A percentile compares a stretch with the other conserved stretches of the same genome.
Evolutionary conservation across 2,329 filamentous ascomycete genomes (phyloP).

Genomic region (Arachnomyces sp.): DNA sequence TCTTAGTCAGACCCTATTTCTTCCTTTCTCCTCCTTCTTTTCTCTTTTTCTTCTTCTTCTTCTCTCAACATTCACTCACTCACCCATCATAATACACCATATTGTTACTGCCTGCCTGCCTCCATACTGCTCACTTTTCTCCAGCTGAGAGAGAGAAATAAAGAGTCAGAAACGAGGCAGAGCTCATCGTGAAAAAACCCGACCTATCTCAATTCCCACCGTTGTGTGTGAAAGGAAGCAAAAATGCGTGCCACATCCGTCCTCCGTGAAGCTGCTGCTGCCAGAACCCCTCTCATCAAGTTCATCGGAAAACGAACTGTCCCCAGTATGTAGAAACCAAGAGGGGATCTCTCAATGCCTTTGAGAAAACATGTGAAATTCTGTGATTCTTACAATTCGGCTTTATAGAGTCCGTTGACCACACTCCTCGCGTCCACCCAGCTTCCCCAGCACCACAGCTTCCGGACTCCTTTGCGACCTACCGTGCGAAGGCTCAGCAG

Average conservation of each 20-base stretch:
- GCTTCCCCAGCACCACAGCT: conserved; percentile 49
- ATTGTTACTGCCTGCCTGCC: conserved; percentile 4
- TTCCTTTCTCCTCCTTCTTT: conserved; percentile 7
- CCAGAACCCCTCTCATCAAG: conserved; percentile 42
- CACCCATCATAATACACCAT: neutral
- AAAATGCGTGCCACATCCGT: conserved; percentile 37
- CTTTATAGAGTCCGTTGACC: conserved; percentile 37
- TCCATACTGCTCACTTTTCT: conserved; percentile 8
- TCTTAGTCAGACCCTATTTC: conserved; percentile 5
- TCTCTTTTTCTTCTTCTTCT: conserved; percentile 9
- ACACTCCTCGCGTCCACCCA: conserved; percentile 53
- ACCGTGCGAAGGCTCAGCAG: conserved; percentile 57
- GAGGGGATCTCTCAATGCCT: neutral
- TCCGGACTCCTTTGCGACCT: conserved; percentile 55
- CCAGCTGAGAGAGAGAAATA: neutral
- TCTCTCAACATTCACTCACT: neutral
- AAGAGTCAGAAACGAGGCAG: neutral
- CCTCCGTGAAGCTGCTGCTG: conserved; percentile 30
- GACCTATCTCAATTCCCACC: neutral
- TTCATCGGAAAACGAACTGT: conserved; percentile 42
- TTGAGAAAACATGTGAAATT: neutral
- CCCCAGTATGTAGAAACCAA: conserved; percentile 30
- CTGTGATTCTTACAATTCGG: conserved; percentile 1
- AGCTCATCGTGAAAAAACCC: neutral
- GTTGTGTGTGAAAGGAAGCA: conserved; percentile 4